Percentiles rank a stretch among this genome's conserved stretches.
phyloP scores from a whole-genome alignment of 306 rosid species.

The Pachyrhizus erosus region DNA sequence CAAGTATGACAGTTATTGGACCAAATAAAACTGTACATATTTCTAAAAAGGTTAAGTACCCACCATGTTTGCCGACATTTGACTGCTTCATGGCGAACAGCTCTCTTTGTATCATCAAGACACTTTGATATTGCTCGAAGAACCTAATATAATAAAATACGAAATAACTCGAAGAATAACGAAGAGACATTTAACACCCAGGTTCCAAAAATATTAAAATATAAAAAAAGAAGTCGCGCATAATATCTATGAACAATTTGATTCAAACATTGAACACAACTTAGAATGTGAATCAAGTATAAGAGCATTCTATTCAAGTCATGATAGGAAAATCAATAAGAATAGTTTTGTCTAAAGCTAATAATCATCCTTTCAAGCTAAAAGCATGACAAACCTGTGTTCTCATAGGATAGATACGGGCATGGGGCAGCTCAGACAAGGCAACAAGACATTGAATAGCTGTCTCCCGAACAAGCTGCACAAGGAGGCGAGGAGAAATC shows the following conservation, averaged over 20 bases:
- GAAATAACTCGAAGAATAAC: slow-evolving; percentile 1
- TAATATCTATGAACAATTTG: neutral
- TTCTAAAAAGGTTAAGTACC: slow-evolving; percentile 31
- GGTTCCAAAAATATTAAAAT: neutral
- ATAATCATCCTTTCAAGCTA: slow-evolving; percentile 22
- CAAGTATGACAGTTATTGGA: neutral
- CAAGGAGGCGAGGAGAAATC: slow-evolving; percentile 26
- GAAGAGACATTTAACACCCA: neutral
- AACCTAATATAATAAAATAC: slow-evolving; percentile 61
- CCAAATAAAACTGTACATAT: neutral
- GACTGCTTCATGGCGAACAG: slow-evolving; percentile 88
- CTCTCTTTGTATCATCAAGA: slow-evolving; percentile 78
- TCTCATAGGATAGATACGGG: slow-evolving; percentile 83
- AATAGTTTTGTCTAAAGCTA: neutral
- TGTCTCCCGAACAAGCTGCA: slow-evolving; percentile 95
- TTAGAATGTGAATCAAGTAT: slow-evolving; percentile 1
- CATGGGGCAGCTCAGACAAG: slow-evolving; percentile 80
- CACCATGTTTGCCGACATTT: slow-evolving; percentile 91
- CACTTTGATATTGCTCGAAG: slow-evolving; percentile 60
- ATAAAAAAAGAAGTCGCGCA: neutral
- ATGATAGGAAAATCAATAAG: neutral
- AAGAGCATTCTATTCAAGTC: neutral
- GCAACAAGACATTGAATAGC: slow-evolving; percentile 87
- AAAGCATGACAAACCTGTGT: slow-evolving; percentile 63
- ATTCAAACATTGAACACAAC: slow-evolving; percentile 25